A percentile compares a stretch with the other conserved stretches of the same genome.
phyloP scores from a whole-genome alignment of 129 eudicot species.

The Heracleum sosnowskyi region DNA sequence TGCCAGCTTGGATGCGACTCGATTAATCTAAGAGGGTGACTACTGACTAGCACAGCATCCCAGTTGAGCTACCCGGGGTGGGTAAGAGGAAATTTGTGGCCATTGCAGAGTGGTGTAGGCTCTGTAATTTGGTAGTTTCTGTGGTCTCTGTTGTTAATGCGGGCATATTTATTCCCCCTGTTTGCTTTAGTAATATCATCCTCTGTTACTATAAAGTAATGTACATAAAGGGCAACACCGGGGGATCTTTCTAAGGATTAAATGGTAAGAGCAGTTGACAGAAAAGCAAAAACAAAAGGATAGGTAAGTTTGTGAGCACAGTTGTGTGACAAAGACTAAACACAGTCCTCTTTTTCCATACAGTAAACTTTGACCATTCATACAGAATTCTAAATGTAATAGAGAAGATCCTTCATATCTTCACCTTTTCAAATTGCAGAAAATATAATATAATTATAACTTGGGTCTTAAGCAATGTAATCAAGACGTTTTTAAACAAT shows the following conservation, averaged over 20 bases:
- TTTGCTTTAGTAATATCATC: not conserved
- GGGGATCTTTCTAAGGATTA: not conserved
- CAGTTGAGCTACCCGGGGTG: too few relatives aligned
- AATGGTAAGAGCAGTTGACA: not conserved
- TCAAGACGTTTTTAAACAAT: not conserved
- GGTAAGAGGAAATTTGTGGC: not conserved
- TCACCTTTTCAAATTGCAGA: not conserved
- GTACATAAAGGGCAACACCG: not conserved
- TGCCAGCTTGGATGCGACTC: too few relatives aligned
- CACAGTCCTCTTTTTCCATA: not conserved
- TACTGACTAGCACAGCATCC: too few relatives aligned
- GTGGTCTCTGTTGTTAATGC: not conserved
- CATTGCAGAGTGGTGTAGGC: not conserved
- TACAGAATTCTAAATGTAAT: not conserved
- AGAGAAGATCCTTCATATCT: not conserved
- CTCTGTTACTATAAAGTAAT: not conserved
- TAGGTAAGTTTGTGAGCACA: not conserved
- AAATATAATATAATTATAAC: not conserved
- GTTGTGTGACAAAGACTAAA: not conserved
- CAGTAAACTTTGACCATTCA: not conserved
- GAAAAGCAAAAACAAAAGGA: not conserved
- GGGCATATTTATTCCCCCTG: not conserved
- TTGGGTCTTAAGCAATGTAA: not conserved
- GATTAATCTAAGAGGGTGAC: too few relatives aligned
- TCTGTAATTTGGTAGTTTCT: not conserved